Evolutionary conservation across 2,329 filamentous ascomycete species (phyloP).

Genomic region (Hymenoscyphus linearis): DNA sequence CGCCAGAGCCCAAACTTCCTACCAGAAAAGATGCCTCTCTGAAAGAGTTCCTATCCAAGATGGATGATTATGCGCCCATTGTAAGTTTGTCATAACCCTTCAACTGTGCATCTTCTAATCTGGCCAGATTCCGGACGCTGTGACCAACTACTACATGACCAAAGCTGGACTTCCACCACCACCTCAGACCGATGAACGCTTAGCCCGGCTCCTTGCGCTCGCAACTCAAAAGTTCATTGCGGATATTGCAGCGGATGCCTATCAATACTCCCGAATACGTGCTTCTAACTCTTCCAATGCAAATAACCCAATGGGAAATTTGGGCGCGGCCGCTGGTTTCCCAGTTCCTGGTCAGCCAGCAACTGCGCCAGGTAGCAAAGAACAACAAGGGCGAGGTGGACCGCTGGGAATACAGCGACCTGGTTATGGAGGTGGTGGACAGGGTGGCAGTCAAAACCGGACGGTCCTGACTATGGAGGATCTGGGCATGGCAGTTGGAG

Average conservation of each 20-base stretch:
- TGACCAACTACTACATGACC: constrained; percentile 97
- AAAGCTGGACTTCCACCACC: constrained; percentile 90
- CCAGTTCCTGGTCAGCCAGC: constrained; percentile 58
- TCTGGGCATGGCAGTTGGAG: constrained; percentile 92
- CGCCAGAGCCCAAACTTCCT: constrained; percentile 58
- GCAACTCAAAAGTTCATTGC: constrained; percentile 99
- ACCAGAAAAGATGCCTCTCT: constrained; percentile 88
- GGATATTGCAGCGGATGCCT: constrained; percentile 93
- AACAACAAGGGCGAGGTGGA: constrained; percentile 47
- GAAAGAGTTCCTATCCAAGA: constrained; percentile 88
- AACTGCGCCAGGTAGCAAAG: constrained; percentile 51
- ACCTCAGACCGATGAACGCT: constrained; percentile 81
- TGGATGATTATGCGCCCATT: constrained; percentile 97
- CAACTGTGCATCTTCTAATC: constrained; percentile 10
- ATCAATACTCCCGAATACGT: constrained; percentile 94
- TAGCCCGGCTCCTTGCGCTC: constrained; percentile 87
- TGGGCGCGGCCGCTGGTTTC: constrained; percentile 70
- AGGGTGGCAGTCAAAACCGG: constrained; percentile 80
- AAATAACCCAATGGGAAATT: constrained; percentile 86
- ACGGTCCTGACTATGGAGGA: constrained; percentile 99
- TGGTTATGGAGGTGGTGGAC: constrained; percentile 81
- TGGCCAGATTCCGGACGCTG: constrained; percentile 87
- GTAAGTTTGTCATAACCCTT: constrained; percentile 46
- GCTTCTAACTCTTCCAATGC: constrained; percentile 81
- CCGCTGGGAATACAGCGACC: constrained; percentile 56